Conservation (phyloP, 768 basidiomycete species). For the Tricholoma sp. region DNA sequence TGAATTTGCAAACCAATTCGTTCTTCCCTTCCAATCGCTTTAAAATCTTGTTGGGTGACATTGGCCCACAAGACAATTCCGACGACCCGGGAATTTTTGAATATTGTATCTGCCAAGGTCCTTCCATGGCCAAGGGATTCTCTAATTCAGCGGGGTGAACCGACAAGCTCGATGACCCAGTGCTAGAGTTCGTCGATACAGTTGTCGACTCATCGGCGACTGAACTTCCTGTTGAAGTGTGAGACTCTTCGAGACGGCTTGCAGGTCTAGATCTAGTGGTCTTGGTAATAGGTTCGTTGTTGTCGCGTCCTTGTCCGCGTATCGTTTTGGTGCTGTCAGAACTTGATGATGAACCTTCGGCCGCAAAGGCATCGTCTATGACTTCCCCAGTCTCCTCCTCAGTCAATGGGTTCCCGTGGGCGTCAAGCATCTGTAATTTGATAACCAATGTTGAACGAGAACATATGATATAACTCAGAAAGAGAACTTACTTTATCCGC, state of each 20-base stretch:
- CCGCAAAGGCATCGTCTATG: conserved; percentile 17
- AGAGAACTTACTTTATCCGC: conserved; percentile 26
- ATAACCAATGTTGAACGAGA: conserved; percentile 5
- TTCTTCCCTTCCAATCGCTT: not conserved
- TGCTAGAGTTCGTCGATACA: not conserved
- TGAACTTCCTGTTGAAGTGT: conserved; percentile 3
- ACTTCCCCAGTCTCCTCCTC: conserved; percentile 21
- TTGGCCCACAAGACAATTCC: conserved; percentile 26
- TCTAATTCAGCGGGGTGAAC: not conserved
- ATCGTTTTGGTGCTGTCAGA: conserved; percentile 21
- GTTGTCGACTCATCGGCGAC: conserved; percentile 4
- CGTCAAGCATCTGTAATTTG: conserved; percentile 7
- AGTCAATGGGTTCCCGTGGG: not conserved
- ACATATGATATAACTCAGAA: not conserved
- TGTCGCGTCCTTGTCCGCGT: conserved; percentile 4
- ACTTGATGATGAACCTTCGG: not conserved
- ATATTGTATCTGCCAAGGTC: conserved; percentile 37
- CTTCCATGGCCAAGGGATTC: not conserved
- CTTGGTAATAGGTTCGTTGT: not conserved
- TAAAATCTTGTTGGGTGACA: conserved; percentile 5
- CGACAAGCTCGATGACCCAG: not conserved
- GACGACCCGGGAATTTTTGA: conserved; percentile 31
- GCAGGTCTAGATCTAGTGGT: not conserved
- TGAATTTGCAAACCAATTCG: conserved; percentile 5
- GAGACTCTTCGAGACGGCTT: not conserved